These are phyloP conservation scores for Pichia pseudocactophila DNA, from an alignment of 805 yeast genomes.

Conservation along the genomic window DNA sequence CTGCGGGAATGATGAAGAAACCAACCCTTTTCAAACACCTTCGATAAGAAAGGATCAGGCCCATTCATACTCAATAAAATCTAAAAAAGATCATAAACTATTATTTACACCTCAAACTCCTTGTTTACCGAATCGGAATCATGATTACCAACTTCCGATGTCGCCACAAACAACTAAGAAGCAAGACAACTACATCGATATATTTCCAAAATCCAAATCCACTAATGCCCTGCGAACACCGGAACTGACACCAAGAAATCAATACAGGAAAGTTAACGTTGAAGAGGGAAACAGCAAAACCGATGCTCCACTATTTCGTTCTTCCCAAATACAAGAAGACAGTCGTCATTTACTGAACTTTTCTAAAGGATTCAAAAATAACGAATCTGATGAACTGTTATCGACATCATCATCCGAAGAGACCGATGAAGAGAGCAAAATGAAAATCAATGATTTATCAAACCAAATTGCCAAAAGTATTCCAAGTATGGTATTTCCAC, in stretches of 20 bases:
- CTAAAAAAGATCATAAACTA: background rate
- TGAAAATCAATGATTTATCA: background rate
- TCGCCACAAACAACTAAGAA: constrained; percentile 11
- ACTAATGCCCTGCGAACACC: constrained; percentile 10
- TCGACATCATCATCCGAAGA: background rate
- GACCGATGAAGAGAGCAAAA: background rate
- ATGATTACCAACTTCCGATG: constrained; percentile 1
- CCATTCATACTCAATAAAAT: background rate
- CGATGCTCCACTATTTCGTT: background rate
- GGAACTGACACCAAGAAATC: constrained; percentile 12
- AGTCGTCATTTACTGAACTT: background rate
- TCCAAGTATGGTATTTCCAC: constrained; percentile 15
- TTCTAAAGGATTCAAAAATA: background rate
- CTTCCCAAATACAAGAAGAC: background rate
- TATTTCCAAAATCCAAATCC: background rate
- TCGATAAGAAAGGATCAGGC: background rate
- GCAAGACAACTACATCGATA: constrained; percentile 1
- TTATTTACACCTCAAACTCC: constrained; percentile 12
- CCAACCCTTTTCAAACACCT: constrained; percentile 4
- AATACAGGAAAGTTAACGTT: constrained; percentile 1
- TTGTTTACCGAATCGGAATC: constrained; percentile 3
- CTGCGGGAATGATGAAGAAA: background rate
- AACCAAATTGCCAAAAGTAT: background rate
- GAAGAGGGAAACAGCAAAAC: constrained; percentile 1
- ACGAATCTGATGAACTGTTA: background rate